Evolutionary conservation across 1,284 basidiomycete genomes (phyloP).

Genomic region (Athelia psychrophila): DNA sequence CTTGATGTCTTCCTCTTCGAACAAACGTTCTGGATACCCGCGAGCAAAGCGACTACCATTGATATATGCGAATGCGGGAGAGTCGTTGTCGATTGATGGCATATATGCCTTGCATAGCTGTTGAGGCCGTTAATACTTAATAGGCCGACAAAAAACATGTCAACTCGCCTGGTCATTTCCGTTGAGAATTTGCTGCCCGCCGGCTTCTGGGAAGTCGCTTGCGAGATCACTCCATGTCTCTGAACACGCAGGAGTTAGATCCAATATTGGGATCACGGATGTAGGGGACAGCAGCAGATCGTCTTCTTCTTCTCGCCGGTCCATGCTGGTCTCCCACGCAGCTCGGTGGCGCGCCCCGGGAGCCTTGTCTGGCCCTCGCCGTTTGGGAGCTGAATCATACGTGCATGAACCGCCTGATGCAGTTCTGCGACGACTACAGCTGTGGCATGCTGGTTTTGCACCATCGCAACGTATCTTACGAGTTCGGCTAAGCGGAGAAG

Average conservation of each 20-base stretch:
- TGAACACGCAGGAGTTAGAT: slow-evolving; percentile 5
- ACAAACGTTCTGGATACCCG: slow-evolving; percentile 25
- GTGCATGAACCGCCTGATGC: slow-evolving; percentile 36
- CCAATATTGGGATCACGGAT: slow-evolving; percentile 1
- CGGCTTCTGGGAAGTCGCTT: too few species aligned
- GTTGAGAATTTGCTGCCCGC: too few species aligned
- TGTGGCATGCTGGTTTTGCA: slow-evolving; percentile 69
- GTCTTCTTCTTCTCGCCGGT: slow-evolving; percentile 20
- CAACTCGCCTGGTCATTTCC: too few species aligned
- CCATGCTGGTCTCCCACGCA: slow-evolving; percentile 31
- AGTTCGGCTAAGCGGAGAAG: slow-evolving; percentile 48
- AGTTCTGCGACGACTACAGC: slow-evolving; percentile 53
- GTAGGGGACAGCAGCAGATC: background rate
- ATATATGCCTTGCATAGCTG: background rate
- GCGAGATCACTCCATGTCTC: background rate
- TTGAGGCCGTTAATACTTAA: background rate
- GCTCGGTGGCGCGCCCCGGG: slow-evolving; percentile 69
- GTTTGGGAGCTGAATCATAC: slow-evolving; percentile 69
- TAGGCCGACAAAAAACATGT: background rate
- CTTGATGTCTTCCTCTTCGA: slow-evolving; percentile 29
- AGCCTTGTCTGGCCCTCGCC: slow-evolving; percentile 71
- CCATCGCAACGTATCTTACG: slow-evolving; percentile 82
- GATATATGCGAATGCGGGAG: slow-evolving; percentile 10
- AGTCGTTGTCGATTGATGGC: background rate
- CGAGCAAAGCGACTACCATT: background rate